Evolutionary conservation across 768 basidiomycete species (phyloP).

Genomic region (Phylloporus sp.): DNA sequence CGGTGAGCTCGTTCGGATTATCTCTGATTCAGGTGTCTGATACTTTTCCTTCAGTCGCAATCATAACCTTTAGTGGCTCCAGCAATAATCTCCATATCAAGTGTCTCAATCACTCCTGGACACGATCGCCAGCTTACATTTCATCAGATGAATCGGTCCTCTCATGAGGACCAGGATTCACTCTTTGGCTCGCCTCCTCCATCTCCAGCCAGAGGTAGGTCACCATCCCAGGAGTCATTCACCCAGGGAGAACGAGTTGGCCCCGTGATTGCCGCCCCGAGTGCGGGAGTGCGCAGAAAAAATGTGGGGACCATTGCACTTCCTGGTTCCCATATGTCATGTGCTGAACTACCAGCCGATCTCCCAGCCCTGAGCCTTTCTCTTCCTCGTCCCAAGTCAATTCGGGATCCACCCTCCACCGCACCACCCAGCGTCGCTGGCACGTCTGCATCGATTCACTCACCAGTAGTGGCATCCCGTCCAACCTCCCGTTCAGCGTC

Average conservation of each 20-base stretch:
- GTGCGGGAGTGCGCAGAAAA: slow-evolving; percentile 18
- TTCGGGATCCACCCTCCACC: slow-evolving; percentile 33
- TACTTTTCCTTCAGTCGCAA: background rate
- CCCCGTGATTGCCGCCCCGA: slow-evolving; percentile 25
- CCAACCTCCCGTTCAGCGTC: slow-evolving; percentile 10
- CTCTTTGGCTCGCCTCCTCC: slow-evolving; percentile 81
- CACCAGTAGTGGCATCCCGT: slow-evolving; percentile 6
- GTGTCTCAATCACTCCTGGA: slow-evolving; percentile 15
- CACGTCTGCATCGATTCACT: background rate
- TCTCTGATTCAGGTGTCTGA: background rate
- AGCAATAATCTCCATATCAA: slow-evolving; percentile 12
- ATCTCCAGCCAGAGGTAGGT: slow-evolving; percentile 72
- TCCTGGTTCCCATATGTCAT: slow-evolving; percentile 83
- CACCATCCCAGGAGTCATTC: slow-evolving; percentile 50
- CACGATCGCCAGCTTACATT: slow-evolving; percentile 14
- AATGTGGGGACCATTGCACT: slow-evolving; percentile 98
- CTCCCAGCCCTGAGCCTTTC: slow-evolving; percentile 66
- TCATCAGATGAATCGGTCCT: slow-evolving; percentile 18
- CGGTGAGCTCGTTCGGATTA: background rate
- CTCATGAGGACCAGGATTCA: slow-evolving; percentile 53
- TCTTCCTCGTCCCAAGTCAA: slow-evolving; percentile 8
- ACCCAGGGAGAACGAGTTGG: slow-evolving; percentile 13
- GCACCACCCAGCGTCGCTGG: slow-evolving; percentile 30
- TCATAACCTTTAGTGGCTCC: background rate
- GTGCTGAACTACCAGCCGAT: slow-evolving; percentile 82